Evolutionary conservation across 2,329 filamentous ascomycete genomes (phyloP).

Genomic region (Pestalotiopsis sp.): DNA sequence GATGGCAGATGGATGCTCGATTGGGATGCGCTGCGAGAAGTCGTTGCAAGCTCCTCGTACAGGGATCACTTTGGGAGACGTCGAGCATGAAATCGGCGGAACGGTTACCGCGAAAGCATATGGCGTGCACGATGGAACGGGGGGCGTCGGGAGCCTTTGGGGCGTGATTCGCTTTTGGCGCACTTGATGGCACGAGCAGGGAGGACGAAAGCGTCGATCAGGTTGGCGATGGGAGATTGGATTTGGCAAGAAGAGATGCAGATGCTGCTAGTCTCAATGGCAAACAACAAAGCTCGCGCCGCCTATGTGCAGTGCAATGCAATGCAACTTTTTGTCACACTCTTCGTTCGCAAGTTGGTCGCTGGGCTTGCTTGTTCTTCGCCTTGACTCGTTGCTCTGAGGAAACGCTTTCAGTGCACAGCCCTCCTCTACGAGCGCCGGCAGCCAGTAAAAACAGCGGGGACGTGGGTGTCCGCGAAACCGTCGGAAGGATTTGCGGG

Average conservation of each 20-base stretch:
- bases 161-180: neutral
- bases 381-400: neutral
- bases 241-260: too few species aligned
- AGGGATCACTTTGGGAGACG: neutral
- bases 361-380: neutral
- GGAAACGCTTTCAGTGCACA: slow-evolving; percentile 10
- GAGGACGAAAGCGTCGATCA: neutral
- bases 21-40: neutral
- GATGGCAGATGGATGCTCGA: neutral
- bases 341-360: neutral
- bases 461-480: neutral
- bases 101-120: neutral
- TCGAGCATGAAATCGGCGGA: slow-evolving; percentile 3
- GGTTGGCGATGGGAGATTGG: neutral
- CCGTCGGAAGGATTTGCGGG: neutral
- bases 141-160: neutral
- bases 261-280: neutral
- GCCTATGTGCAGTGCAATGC: neutral
- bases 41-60: neutral
- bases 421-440: slow-evolving; percentile 1
- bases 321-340: neutral
- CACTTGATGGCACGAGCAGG: neutral
- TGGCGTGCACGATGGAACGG: neutral
- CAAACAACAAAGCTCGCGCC: neutral
- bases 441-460: slow-evolving; percentile 12